Evolutionary conservation across 1,139 yeast genomes (phyloP).

Genomic region (Kluyveromyces marxianus): DNA sequence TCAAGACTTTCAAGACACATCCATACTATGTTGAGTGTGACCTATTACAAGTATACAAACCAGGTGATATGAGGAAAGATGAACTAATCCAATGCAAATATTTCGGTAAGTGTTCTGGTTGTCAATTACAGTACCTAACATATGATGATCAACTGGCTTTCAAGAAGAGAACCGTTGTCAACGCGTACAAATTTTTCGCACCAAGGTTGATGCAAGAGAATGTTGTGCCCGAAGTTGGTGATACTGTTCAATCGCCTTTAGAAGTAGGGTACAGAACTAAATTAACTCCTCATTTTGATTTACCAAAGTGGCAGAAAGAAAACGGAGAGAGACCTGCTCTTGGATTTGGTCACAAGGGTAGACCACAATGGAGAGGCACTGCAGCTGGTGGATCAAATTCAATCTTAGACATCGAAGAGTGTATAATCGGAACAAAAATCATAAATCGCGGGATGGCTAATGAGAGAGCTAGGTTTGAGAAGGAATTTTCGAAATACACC

Average conservation of each 20-base stretch:
- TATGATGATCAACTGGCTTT: slow-evolving; percentile 66
- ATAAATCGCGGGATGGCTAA: slow-evolving; percentile 67
- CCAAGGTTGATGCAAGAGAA: slow-evolving; percentile 35
- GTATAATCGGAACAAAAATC: slow-evolving; percentile 77
- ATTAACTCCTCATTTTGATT: slow-evolving; percentile 89
- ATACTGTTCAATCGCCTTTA: slow-evolving; percentile 75
- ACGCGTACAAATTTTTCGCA: slow-evolving; percentile 80
- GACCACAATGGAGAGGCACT: slow-evolving; percentile 55
- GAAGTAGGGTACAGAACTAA: slow-evolving; percentile 79
- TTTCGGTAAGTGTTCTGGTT: slow-evolving; percentile 81
- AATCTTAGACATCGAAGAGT: slow-evolving; percentile 85
- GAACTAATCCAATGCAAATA: slow-evolving; percentile 56
- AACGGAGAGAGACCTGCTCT: slow-evolving; percentile 51
- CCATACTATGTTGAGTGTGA: slow-evolving; percentile 73
- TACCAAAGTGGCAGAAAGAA: slow-evolving; percentile 41
- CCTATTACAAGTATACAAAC: slow-evolving; percentile 43
- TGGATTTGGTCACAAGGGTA: slow-evolving; percentile 85
- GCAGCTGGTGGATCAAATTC: slow-evolving; percentile 42
- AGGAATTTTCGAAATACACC: slow-evolving; percentile 49
- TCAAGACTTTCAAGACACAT: slow-evolving; percentile 72
- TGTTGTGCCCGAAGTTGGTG: slow-evolving; percentile 50
- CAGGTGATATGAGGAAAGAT: slow-evolving; percentile 49
- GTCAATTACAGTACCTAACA: slow-evolving; percentile 79
- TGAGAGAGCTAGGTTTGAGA: slow-evolving; percentile 52
- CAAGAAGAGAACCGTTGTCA: slow-evolving; percentile 66